A percentile compares a stretch with the other conserved stretches of the same genome.
These are phyloP conservation scores for Paecilomyces sp. DNA, from an alignment of 2,329 filamentous ascomycete species.

Conservation along the genomic window DNA sequence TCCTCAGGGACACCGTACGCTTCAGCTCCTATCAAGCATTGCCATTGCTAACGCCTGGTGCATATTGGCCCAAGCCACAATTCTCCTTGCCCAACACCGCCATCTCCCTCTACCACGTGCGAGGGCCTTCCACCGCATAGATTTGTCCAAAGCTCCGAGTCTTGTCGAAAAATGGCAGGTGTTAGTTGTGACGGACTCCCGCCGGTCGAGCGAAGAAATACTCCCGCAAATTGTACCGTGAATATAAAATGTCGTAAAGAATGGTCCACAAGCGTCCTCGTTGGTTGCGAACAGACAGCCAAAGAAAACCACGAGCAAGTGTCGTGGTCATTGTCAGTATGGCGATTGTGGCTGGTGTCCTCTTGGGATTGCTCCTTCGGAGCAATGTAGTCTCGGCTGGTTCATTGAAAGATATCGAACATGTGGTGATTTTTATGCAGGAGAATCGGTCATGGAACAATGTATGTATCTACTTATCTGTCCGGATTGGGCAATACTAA, in stretches of 20 bases:
- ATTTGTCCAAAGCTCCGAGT: neutral
- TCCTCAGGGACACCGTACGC: neutral
- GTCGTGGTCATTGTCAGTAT: neutral
- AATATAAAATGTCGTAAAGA: neutral
- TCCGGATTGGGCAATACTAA: constrained; percentile 5
- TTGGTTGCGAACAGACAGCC: neutral
- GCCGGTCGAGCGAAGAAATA: neutral
- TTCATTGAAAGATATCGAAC: constrained; percentile 44
- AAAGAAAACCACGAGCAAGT: neutral
- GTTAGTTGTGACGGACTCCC: neutral
- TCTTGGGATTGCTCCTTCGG: constrained; percentile 11
- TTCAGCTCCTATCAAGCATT: neutral
- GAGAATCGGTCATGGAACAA: constrained; percentile 38
- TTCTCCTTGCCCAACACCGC: neutral
- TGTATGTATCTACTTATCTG: constrained; percentile 12
- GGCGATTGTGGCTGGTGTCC: constrained; percentile 8
- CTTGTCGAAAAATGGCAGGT: neutral
- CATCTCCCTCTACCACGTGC: neutral
- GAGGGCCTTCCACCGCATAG: neutral
- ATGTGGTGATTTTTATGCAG: constrained; percentile 55
- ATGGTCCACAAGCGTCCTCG: neutral
- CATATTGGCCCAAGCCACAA: neutral
- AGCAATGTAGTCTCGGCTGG: constrained; percentile 5
- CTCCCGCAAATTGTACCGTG: neutral
- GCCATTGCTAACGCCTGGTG: neutral